Base-by-base conservation (phyloP, 1,139 yeast species). In the Yamadazyma songkhlaensis region DNA sequence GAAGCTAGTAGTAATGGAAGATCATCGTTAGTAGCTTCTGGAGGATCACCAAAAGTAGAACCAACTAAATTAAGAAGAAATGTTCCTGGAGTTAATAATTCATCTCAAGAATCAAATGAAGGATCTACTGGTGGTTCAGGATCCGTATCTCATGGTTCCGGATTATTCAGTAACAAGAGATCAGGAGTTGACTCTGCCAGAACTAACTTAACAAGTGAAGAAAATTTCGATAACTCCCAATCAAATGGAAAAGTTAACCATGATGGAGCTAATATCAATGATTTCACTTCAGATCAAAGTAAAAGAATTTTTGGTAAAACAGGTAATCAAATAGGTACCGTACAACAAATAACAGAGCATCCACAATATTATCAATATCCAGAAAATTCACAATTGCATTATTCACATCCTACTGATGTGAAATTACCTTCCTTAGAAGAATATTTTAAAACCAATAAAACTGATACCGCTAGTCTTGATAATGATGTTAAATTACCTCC, bases 341-440 rank as follows among this genome's bases (percentile, higher is more conserved):
- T 32, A 6, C 35, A 42, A 15, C 39, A 36, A 34, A 24, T 25
- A 11, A 35, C 25, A 6, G 36, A 29, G 8, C 47, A 38, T 27
- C 50, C 48, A 10, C 48, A 47, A 29, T 57, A 57, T 35, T 57
- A 53, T 38, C 54, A 49, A 36, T 59, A 59, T 33, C 63, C 63
- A 2, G 45, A 44, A 6, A 33, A 43, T 13, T 55, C 62, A n/a
- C 55, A 53, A 44, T 45, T 58, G 32, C 52, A 55, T 33, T 40
- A 47, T 26, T 32, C 34, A 10, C 31, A 22, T 10, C n/a, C 36
- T 12, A 12, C 26, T 7, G 43, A 42, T 15, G 36, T 50, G 1
- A 43, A 44, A 24, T 38, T 51, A 27, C 54, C 56, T 4, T 47
- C 56, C 3, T 37, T 51, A n/a, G 49, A 49, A 31, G 48, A 43